Percentiles rank a stretch among this genome's conserved stretches.
phyloP scores from a whole-genome alignment of 148 eudicot species.

The Heliosperma pusillum region DNA sequence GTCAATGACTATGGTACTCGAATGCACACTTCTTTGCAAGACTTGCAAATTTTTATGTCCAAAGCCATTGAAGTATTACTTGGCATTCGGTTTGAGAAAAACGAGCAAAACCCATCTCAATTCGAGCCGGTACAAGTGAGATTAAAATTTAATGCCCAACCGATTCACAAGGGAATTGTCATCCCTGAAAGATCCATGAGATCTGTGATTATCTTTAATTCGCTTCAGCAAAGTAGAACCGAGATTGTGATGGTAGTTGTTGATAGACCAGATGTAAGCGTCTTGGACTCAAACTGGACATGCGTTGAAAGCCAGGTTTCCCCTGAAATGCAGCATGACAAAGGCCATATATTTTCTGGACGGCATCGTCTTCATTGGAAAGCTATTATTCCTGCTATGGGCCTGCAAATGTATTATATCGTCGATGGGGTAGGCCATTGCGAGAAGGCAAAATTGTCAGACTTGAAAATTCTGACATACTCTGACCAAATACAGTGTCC shows the following conservation, averaged over 20 bases:
- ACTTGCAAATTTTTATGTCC: conserved; percentile 91
- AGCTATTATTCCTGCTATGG: conserved; percentile 84
- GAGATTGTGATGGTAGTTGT: conserved; percentile 88
- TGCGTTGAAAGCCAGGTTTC: conserved; percentile 92
- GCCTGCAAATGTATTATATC: conserved; percentile 79
- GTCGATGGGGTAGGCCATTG: conserved; percentile 63
- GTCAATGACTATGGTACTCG: conserved; percentile 88
- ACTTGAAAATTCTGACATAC: conserved; percentile 44
- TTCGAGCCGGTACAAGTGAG: conserved; percentile 79
- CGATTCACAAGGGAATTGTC: conserved; percentile 53
- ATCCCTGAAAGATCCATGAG: conserved; percentile 56
- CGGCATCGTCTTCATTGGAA: conserved; percentile 89
- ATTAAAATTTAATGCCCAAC: conserved; percentile 76
- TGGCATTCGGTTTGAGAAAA: conserved; percentile 75
- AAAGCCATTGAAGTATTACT: conserved; percentile 86
- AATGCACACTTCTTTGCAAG: conserved; percentile 90
- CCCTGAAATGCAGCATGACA: conserved; percentile 78
- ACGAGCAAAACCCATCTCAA: conserved; percentile 70
- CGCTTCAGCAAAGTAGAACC: conserved; percentile 77
- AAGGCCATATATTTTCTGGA: conserved; percentile 58
- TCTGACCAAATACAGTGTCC: conserved; percentile 56
- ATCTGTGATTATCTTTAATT: conserved; percentile 80
- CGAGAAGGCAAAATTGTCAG: conserved; percentile 67
- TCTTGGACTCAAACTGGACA: conserved; percentile 93
- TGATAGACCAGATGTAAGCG: conserved; percentile 74